Base-by-base conservation (phyloP, 2,329 filamentous ascomycete genomes). In the Colletotrichum incanum region DNA sequence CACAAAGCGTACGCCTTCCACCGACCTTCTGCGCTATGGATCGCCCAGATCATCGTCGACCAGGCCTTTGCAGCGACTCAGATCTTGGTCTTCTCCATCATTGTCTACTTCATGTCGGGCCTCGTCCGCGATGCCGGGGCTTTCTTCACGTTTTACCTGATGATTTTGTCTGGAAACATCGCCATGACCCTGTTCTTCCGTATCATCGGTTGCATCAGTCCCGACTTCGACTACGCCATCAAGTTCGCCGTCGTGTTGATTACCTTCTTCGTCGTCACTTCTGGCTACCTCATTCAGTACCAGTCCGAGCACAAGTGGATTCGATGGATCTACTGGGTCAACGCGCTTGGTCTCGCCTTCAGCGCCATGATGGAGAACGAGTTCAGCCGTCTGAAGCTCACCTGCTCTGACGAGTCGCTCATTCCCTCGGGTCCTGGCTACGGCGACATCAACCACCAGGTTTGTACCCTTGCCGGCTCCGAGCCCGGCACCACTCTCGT, bases 311-410 rank as follows among this genome's bases (percentile, higher is more conserved):
- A 94, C 76, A 90, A 92, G 5, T 96, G 93, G 92, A 80, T 95
- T 7, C 86, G 92, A 23, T 96, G 94, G 94, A 91, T 96, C 72
- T 94, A 91, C 82, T 96, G 92, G 85, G 84, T 95, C 80, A 94
- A 95, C 73, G 87, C 91, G 0, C 84, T 95, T 0, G 94, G 93
- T 56, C 86, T 96, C 2, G 90, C 91, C 0, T 97, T 98, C 78
- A 89, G 92, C 14, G 86, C 91, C 2, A 82, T 98, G 82, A 96
- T 97, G 93, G 90, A 93, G 77, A 98, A 97, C 77, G 95, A 98
- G 78, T 97, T 98, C 77, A 86, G 87, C 45, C 83, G 89, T 14
- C 85, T 93, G 52, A 86, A 91, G 37, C 84, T 97, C 79, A 90
- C 88, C 0, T 98, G 95, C 77, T 89, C 89, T 0, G 85, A 85